phyloP scores from a whole-genome alignment of 495 filamentous ascomycete species.

The Chaetomidium leptoderma region DNA sequence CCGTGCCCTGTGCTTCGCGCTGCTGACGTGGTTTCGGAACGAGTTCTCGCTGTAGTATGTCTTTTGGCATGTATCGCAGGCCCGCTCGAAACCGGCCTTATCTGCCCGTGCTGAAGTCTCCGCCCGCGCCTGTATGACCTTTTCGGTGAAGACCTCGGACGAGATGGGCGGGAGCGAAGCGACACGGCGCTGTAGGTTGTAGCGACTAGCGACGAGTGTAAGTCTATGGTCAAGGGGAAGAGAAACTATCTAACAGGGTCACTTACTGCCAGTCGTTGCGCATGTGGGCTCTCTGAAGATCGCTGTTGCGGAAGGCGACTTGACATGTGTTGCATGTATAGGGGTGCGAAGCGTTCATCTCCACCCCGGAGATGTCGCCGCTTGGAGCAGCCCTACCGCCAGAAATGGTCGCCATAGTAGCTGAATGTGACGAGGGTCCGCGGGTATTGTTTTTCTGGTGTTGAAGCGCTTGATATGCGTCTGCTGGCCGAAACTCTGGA shows the following conservation, averaged over 20 bases:
- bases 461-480: too few species aligned
- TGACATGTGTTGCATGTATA: constrained; percentile 98
- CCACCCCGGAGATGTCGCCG: constrained; percentile 29
- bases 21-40: constrained; percentile 86
- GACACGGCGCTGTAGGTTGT: constrained; percentile 95
- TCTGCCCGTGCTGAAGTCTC: constrained; percentile 76
- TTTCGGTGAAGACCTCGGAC: constrained; percentile 91
- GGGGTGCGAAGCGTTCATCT: constrained; percentile 60
- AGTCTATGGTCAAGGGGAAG: constrained; percentile 15
- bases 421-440: not conserved
- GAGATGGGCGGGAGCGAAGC: constrained; percentile 87
- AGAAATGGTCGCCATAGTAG: constrained; percentile 53
- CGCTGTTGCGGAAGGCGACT: constrained; percentile 88
- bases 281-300: constrained; percentile 94
- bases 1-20: constrained; percentile 81
- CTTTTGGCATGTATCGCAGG: constrained; percentile 79
- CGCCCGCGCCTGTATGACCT: constrained; percentile 89
- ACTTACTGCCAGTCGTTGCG: constrained; percentile 97
- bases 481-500: too few species aligned
- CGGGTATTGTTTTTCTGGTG: not conserved
- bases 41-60: constrained; percentile 95
- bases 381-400: constrained; percentile 34
- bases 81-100: constrained; percentile 82
- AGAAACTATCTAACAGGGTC: constrained; percentile 3
- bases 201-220: constrained; percentile 57